Base-by-base conservation (phyloP, 2,329 filamentous ascomycete species). In the Rutstroemia sp. region DNA sequence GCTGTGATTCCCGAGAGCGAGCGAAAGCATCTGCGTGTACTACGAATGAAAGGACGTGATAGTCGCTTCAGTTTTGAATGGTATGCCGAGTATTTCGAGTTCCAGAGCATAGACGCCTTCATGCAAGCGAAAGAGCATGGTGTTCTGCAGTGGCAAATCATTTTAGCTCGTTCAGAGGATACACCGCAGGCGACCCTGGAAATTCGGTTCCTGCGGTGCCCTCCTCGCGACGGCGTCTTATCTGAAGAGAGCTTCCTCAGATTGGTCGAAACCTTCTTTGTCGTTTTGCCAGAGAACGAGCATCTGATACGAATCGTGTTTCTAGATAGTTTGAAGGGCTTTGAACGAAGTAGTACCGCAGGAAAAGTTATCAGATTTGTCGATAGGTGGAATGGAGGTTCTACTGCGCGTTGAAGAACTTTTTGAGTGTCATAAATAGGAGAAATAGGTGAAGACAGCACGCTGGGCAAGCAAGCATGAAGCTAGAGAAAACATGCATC, bases 281-380 rank as follows among this genome's bases (percentile, higher is more conserved):
- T 49, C 47, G 30, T 49, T 7, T 5, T n/a, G 3, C 17, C 30
- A 5, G 47, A 49, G n/a, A 49, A 49, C n/a, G 4, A 23, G 23
- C 47, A 49, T 10, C 47, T 49, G 5, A 16, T n/a, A 36, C 47
- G 9, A 36, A 49, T 49, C 17, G 10, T 23, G 5, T 36, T 49
- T 12, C 5, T 49, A 34, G 12, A 49, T 21, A 38, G 12, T 38
- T 7, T 49, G 47, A 16, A 49, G 5, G 47, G 30, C 3, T 49
- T 49, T 9, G 47, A 49, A 21, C 17, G 47, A 49, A 49, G 47
- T 7, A 17, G 16, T 16, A 49, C 47, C 7, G 27, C 30, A 5
- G 47, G 47, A 38, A 49, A 49, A 10, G 17, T 49, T 21, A 49
- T 49, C n/a, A 49, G 21, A 23, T 49, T 49, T 49, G 17, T 49